phyloP scores from a whole-genome alignment of 352 stramenopile genomes.

The Pythium aristosporum region DNA sequence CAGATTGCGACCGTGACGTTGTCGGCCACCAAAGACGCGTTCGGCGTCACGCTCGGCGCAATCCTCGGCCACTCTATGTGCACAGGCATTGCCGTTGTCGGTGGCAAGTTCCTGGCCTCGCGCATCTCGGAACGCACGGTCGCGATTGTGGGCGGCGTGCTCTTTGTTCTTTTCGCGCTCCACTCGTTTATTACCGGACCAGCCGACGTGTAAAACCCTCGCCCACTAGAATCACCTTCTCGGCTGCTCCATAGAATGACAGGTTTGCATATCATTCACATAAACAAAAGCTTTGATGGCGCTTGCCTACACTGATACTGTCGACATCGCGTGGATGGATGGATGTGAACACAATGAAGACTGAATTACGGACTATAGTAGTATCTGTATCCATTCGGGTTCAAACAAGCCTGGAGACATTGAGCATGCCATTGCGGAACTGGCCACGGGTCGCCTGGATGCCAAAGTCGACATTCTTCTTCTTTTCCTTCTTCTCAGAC shows the following conservation, averaged over 20 bases:
- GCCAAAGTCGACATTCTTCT: constrained; percentile 72
- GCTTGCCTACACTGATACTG: too few relatives aligned
- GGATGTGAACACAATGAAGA: too few relatives aligned
- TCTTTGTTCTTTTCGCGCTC: constrained; percentile 97
- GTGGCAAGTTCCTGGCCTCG: constrained; percentile 97
- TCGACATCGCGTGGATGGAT: too few relatives aligned
- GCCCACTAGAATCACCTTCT: constrained; percentile 2
- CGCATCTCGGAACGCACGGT: constrained; percentile 98
- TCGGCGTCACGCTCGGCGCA: constrained; percentile 94
- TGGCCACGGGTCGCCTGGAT: constrained; percentile 70
- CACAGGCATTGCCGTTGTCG: constrained; percentile 96
- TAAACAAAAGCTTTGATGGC: neutral
- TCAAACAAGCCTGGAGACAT: constrained; percentile 40
- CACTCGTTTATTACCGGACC: constrained; percentile 94
- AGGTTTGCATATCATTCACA: constrained; percentile 1
- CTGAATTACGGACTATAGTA: too few relatives aligned
- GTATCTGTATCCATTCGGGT: neutral
- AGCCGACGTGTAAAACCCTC: constrained; percentile 17
- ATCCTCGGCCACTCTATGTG: constrained; percentile 98
- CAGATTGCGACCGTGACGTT: constrained; percentile 99
- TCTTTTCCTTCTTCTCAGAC: constrained; percentile 48
- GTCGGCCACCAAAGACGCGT: constrained; percentile 93
- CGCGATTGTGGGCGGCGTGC: constrained; percentile 91
- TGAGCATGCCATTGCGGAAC: constrained; percentile 76
- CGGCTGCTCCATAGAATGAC: neutral